A percentile compares a stretch with the other conserved stretches of the same genome.
Conservation (phyloP, 2,329 filamentous ascomycete species). For the Huntiella omanensis region DNA sequence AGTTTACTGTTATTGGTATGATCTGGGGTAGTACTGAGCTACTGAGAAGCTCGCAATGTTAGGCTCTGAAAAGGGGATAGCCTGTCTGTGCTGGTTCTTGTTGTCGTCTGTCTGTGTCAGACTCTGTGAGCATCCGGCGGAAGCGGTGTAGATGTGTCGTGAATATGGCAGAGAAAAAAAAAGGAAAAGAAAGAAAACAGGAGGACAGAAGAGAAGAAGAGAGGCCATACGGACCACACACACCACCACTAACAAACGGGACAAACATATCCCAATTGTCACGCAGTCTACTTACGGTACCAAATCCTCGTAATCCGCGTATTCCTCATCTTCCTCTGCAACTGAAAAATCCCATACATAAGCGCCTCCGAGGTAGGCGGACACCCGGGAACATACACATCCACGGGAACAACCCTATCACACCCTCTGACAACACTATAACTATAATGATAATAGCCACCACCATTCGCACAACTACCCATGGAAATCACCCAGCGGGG, state of each 20-base stretch:
- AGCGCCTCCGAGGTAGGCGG: constrained; percentile 42
- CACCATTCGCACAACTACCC: constrained; percentile 71
- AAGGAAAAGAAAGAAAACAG: not conserved
- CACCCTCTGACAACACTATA: constrained; percentile 60
- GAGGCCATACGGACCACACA: not conserved
- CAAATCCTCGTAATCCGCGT: constrained; percentile 37
- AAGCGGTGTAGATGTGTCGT: not conserved
- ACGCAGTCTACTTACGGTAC: constrained; percentile 31
- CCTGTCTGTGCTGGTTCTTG: not conserved
- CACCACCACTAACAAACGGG: not conserved
- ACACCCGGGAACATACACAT: constrained; percentile 65
- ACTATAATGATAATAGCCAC: constrained; percentile 75
- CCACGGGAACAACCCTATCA: constrained; percentile 60
- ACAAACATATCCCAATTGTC: not conserved
- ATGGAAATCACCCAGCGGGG: constrained; percentile 72
- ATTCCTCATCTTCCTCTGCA: constrained; percentile 57
- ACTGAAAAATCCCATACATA: constrained; percentile 51
- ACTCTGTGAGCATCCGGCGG: not conserved
- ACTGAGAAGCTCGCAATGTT: too few species aligned
- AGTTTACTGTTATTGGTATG: too few species aligned
- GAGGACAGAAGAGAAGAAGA: not conserved
- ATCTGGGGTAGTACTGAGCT: too few species aligned
- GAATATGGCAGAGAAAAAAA: not conserved
- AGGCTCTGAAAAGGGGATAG: too few species aligned
- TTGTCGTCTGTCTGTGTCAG: constrained; percentile 2